phyloP scores from a whole-genome alignment of 169 alveolate genomes.

The Plasmodium gonderi region DNA sequence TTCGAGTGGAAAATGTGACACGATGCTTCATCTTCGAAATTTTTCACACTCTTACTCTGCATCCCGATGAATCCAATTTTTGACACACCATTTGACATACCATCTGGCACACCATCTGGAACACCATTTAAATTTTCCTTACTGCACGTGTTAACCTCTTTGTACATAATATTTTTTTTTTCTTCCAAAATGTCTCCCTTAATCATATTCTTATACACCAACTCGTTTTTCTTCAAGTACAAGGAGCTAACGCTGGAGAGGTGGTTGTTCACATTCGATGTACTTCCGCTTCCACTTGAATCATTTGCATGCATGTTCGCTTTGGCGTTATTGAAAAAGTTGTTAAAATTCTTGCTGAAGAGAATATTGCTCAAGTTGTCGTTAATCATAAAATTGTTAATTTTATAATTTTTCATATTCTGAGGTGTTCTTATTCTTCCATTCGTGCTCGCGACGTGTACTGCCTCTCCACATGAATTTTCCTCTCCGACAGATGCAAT shows the following conservation, averaged over 20 bases:
- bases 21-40: background rate
- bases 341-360: conserved; percentile 7
- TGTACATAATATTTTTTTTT: background rate
- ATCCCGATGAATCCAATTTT: background rate
- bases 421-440: background rate
- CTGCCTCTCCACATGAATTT: background rate
- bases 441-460: background rate
- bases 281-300: background rate
- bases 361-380: conserved; percentile 4
- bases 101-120: background rate
- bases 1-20: background rate
- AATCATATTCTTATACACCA: background rate
- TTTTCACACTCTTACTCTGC: too few relatives aligned
- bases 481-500: background rate
- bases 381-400: background rate
- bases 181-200: background rate
- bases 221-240: conserved; percentile 1
- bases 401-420: background rate
- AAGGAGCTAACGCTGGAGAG: background rate
- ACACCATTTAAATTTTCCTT: conserved; percentile 9
- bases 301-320: background rate
- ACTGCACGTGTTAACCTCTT: background rate
- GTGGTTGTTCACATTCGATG: background rate
- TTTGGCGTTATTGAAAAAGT: conserved; percentile 1
- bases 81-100: background rate